Conservation (phyloP, 1,139 yeast species). For the Geotrichum aggregatum region DNA sequence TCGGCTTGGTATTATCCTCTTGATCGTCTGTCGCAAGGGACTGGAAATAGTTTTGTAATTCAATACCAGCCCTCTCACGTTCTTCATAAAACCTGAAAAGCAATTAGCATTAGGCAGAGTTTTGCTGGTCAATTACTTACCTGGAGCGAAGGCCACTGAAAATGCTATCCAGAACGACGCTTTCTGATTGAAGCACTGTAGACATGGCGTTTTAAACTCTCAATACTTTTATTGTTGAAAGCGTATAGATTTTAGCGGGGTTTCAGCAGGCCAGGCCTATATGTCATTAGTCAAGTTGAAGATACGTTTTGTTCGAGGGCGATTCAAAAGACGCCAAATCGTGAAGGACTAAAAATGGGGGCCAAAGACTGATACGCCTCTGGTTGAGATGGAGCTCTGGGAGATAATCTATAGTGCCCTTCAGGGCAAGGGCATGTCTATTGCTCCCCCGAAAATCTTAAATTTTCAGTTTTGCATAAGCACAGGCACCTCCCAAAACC, state of each 20-base stretch:
- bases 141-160: slow-evolving; percentile 29
- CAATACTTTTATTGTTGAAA: too few species aligned
- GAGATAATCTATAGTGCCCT: too few species aligned
- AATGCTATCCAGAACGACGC: slow-evolving; percentile 25
- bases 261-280: too few species aligned
- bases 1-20: slow-evolving; percentile 63
- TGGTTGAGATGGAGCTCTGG: too few species aligned
- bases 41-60: slow-evolving; percentile 61
- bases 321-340: too few species aligned
- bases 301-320: too few species aligned
- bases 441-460: too few species aligned
- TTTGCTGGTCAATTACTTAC: slow-evolving; percentile 20
- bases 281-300: too few species aligned
- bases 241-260: too few species aligned
- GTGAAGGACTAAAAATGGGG: too few species aligned
- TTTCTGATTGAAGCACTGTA: slow-evolving; percentile 21
- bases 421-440: too few species aligned
- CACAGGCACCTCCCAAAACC: slow-evolving; percentile 1
- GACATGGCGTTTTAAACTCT: slow-evolving; percentile 10
- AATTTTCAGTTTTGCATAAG: not conserved
- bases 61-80: slow-evolving; percentile 50
- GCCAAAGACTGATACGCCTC: too few species aligned
- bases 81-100: slow-evolving; percentile 33
- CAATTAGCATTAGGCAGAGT: not conserved
- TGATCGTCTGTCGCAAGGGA: slow-evolving; percentile 71